Evolutionary conservation across 176 grass and related monocot genomes (phyloP), one percentile per base, ranked within the genome.

Genomic region (Calamus simplicifolius): DNA sequence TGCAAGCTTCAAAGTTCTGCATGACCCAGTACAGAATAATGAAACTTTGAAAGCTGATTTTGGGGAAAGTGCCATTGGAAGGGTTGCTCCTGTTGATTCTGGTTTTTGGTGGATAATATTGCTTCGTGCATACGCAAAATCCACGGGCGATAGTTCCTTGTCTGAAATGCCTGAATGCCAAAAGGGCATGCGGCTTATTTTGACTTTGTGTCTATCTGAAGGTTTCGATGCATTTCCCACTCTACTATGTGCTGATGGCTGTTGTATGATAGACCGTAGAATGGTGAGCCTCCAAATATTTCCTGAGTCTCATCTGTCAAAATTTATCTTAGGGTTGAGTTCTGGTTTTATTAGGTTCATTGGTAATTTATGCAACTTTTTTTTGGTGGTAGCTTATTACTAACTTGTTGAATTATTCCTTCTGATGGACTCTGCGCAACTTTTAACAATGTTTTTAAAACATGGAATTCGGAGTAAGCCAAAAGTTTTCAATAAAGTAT

Each of bases 21-120:
- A 82, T n/a, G 29, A 82, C 35, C 68, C 73, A 0, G 49, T 48
- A 19, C 54, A 73, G 35, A 82, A 72, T 30, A 57, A 19, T n/a
- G 80, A 82, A 5, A 72, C 80, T 7, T 61, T 82, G 1, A 70
- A 72, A 19, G 73, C 80, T 1, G 80, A 82, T 66, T 77, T 77
- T 26, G 68, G 80, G 4, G 80, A 82, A 66, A 82, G 79, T 5
- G 79, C 79, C 19, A 81, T 81, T 3, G 79, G 72, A 49, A 73
- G 79, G 15, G 79, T 82, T 14, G 80, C 80, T 1, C 80, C 80
- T 19, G 80, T 82, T 31, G 80, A 82, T 59, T 77, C 80, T 16
- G 73, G 68, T 18, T 82, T 82, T 55, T 82, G 80, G 80, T 82
- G 80, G 80, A 82, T 82, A 66, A 73, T 82, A 50, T 55, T 82